phyloP scores from a whole-genome alignment of 768 basidiomycete genomes.

The Rhodotorula kratochvilovae region DNA sequence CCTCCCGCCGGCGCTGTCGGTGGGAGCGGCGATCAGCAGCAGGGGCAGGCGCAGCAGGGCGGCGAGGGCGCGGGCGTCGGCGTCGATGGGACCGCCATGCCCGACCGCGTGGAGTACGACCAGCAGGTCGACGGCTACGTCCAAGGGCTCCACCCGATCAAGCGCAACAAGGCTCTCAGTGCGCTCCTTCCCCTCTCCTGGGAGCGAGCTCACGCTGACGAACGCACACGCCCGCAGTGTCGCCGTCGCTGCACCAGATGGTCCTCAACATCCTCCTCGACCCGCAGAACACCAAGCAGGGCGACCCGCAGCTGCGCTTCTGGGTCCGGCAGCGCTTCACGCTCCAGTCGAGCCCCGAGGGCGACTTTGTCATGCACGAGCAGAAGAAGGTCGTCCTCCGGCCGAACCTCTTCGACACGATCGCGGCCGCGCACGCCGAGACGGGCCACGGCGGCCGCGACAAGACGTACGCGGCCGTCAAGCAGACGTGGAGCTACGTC shows the following conservation, averaged over 20 bases:
- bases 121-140: background rate
- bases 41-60: too few species aligned
- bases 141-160: background rate
- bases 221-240: background rate
- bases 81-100: background rate
- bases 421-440: slow-evolving; percentile 64
- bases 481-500: slow-evolving; percentile 68
- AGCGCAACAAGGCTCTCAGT: slow-evolving; percentile 15
- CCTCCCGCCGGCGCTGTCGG: background rate
- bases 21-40: background rate
- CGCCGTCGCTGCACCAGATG: background rate
- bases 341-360: background rate
- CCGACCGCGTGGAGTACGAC: background rate
- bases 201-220: background rate
- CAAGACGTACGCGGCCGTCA: slow-evolving; percentile 63
- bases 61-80: background rate
- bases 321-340: slow-evolving; percentile 4
- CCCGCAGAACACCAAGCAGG: background rate
- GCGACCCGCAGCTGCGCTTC: slow-evolving; percentile 8
- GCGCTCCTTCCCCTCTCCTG: background rate
- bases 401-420: slow-evolving; percentile 68
- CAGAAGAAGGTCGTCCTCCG: slow-evolving; percentile 65
- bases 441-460: slow-evolving; percentile 69
- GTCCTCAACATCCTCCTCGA: background rate
- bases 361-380: slow-evolving; percentile 60